Percentiles rank a stretch among this genome's conserved stretches.
Conservation (phyloP, 805 yeast species). For the Wickerhamomyces kurtzmanii region DNA sequence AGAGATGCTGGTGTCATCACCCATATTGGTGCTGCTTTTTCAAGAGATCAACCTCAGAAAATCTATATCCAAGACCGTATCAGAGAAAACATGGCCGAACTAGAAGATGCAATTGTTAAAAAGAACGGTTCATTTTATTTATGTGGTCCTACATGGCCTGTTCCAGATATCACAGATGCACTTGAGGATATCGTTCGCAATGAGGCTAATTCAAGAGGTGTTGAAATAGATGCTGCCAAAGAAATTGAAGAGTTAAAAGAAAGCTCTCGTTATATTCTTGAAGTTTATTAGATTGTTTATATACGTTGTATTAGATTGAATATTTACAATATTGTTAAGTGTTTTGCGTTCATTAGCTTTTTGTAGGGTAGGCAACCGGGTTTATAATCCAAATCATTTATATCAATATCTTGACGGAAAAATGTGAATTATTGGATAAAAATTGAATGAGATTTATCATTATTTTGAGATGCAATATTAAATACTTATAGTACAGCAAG, state of each 20-base stretch:
- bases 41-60: constrained; percentile 94
- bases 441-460: no score
- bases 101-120: constrained; percentile 70
- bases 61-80: constrained; percentile 92
- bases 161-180: constrained; percentile 90
- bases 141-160: constrained; percentile 99
- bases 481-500: no score
- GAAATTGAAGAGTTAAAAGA: constrained; percentile 93
- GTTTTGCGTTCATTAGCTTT: no score
- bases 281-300: constrained; percentile 78
- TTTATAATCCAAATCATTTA: no score
- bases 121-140: constrained; percentile 86
- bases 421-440: no score
- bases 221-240: constrained; percentile 59
- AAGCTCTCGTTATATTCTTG: constrained; percentile 82
- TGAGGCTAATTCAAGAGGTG: constrained; percentile 64
- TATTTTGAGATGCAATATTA: no score
- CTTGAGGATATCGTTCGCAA: constrained; percentile 67
- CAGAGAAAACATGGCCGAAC: constrained; percentile 59
- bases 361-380: no score
- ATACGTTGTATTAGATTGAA: no score
- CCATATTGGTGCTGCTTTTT: constrained; percentile 95
- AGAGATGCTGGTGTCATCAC: constrained; percentile 87
- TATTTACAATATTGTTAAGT: no score
- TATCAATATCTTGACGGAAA: no score